These are phyloP conservation scores for Saccharomyces pastorianus DNA, from an alignment of 1,139 yeast genomes.

Conservation along the genomic window DNA sequence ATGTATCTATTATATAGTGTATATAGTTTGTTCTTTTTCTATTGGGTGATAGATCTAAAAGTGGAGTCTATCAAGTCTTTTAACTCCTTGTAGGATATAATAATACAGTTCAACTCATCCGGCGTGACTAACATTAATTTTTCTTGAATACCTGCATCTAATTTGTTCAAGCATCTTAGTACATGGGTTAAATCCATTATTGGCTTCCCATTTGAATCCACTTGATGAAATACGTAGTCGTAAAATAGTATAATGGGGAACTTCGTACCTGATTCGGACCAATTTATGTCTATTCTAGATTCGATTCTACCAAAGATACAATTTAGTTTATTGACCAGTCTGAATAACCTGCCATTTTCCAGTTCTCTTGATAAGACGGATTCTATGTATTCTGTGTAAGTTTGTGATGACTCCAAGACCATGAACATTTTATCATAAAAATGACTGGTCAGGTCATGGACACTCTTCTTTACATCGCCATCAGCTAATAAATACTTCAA, in stretches of 20 bases:
- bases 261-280: constrained; percentile 73
- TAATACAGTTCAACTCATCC: constrained; percentile 75
- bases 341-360: constrained; percentile 80
- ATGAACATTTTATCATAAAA: constrained; percentile 33
- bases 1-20: not conserved
- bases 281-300: constrained; percentile 43
- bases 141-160: constrained; percentile 91
- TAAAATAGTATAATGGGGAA: constrained; percentile 71
- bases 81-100: constrained; percentile 70
- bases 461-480: constrained; percentile 27
- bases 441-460: constrained; percentile 17
- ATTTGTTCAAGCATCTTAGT: constrained; percentile 66
- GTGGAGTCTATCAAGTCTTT: constrained; percentile 66
- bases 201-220: constrained; percentile 67
- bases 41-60: constrained; percentile 49
- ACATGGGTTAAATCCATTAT: constrained; percentile 79
- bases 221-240: constrained; percentile 80
- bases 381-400: constrained; percentile 58
- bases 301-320: constrained; percentile 74
- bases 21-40: constrained; percentile 1
- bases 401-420: constrained; percentile 48
- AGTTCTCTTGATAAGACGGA: constrained; percentile 60
- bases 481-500: constrained; percentile 30
- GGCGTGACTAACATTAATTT: constrained; percentile 67
- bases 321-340: constrained; percentile 74